Base-by-base conservation (phyloP, 192 early-diverging fungal species). In the Piromyces sp. region DNA sequence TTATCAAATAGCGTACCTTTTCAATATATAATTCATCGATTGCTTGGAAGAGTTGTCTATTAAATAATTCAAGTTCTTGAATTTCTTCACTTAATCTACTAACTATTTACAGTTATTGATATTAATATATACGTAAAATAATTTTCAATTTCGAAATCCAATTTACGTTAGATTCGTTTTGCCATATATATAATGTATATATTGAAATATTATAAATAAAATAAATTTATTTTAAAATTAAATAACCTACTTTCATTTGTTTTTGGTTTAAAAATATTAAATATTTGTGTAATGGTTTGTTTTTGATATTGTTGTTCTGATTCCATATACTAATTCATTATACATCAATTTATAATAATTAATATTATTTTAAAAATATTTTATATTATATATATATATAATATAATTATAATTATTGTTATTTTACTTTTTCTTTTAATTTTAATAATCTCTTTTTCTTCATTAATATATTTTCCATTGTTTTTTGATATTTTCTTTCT, bases 21-120 rank as follows among this genome's bases (percentile, higher is more conserved):
- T 96, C 95, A n/a, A 88, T 83, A 51, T 95, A 91, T 83, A 95
- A 87, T 30, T 93, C 88, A 78, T 97, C 96, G 78, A 96, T 89
- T 81, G 96, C 95, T 29, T 89, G 80, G 84, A 93, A 93, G 30
- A 96, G 81, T 79, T 93, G 92, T 82, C 90, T 88, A 33, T 87
- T 87, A 19, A 96, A 87, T 17, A 88, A 87, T 82, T 95, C 93
- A 28, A 93, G 82, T 19, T 89, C 89, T 13, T 83, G 82, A 9
- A 93, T 84, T 80, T 92, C 92, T 31, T 87, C 84, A 33, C 80
- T 81, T 22, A 92, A 84, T 15, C 80, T 83, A n/a, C 84, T 81
- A 9, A 68, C 51, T 68, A 2, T 51, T 22, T 22, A n/a, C n/a
- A n/a, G n/a, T n/a, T n/a, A n/a, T n/a, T n/a, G n/a, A n/a, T n/a